Base-by-base conservation (phyloP, 305 asterid genomes). In the Fraxinus sp. region DNA sequence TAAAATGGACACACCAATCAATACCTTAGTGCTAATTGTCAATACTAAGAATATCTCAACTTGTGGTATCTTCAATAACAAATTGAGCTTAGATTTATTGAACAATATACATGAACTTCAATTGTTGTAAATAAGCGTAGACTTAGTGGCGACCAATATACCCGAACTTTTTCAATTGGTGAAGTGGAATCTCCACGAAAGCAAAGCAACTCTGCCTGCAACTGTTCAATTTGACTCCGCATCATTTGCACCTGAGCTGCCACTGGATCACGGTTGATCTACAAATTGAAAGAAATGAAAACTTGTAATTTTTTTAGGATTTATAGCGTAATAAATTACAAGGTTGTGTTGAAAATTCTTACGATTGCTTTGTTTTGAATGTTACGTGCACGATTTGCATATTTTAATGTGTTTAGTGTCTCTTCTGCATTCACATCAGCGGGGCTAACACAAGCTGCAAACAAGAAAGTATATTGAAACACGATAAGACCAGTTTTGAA, bases 321-420 rank as follows among this genome's bases (percentile, higher is more conserved):
- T 70, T 70, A 3, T 2, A 0, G n/a, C n/a, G 3, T 26, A 70
- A 28, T 14, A 28, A 77, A n/a, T 43, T 37, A 66, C 13, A 8
- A 32, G 5, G 28, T 28, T 35, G 36, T 77, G 26, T 5, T 71
- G 55, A 5, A 80, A 3, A 80, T 24, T 4, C 97, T 87, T 92
- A 96, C 99, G 79, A 95, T 90, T 79, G 98, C 99, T 90, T 93
- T 96, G 81, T 96, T 96, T 77, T 95, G 99, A 89, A 95, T 95
- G 88, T 95, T 95, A 30, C 98, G 93, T 35, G 98, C 93, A 76
- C 98, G 97, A 78, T 95, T 95, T 70, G 98, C 98, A 83, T 95
- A 95, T 83, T 95, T 95, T 84, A 95, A 85, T 20, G 99, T 95
- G 78, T 95, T 95, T 2, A 95, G 89, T 37, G 97, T 92, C 57